phyloP scores from a whole-genome alignment of 306 rosid genomes.

The Biancaea sappan region DNA sequence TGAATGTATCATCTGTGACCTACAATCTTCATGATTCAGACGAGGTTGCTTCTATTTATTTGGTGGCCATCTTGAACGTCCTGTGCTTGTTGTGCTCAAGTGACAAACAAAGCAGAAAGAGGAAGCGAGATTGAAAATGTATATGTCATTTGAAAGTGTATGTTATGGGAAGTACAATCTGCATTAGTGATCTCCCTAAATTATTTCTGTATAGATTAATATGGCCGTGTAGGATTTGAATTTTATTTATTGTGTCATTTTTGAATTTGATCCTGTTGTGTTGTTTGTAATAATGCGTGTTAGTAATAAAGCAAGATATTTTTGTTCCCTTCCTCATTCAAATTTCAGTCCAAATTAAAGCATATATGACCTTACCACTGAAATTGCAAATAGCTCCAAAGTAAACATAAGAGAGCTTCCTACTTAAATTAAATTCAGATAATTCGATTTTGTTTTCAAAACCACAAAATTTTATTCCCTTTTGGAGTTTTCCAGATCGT shows the following conservation, averaged over 20 bases:
- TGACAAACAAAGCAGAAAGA: constrained; percentile 33
- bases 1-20: constrained; percentile 34
- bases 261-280: constrained; percentile 35
- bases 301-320: constrained; percentile 40
- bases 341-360: neutral
- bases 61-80: constrained; percentile 57
- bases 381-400: constrained; percentile 16
- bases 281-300: constrained; percentile 47
- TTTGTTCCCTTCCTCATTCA: constrained; percentile 25
- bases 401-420: neutral
- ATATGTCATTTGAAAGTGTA: constrained; percentile 43
- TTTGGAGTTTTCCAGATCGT: neutral
- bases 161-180: constrained; percentile 41
- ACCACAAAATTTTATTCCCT: neutral
- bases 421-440: neutral
- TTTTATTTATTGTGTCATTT: constrained; percentile 53
- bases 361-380: neutral
- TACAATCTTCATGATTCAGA: constrained; percentile 43
- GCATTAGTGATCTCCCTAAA: constrained; percentile 36
- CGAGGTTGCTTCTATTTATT: constrained; percentile 44
- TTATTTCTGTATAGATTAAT: constrained; percentile 48
- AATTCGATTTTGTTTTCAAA: no score
- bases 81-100: constrained; percentile 48
- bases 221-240: constrained; percentile 47
- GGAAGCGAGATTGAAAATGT: constrained; percentile 48